Conservation (phyloP, 257 asterid genomes). For the Fraxinus pennsylvanica region DNA sequence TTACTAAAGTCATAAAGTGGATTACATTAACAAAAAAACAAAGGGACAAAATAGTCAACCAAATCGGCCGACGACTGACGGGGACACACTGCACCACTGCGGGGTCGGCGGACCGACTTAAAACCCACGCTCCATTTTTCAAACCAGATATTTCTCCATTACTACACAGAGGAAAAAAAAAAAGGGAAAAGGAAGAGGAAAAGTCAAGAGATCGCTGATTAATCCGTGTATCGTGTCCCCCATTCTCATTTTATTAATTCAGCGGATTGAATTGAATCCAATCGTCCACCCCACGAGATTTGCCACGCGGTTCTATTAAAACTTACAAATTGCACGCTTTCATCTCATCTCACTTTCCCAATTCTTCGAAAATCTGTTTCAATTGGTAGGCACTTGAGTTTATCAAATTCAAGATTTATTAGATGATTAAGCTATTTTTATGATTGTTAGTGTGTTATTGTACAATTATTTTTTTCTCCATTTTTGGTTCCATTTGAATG, state of each 20-base stretch:
- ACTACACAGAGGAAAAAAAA: background rate
- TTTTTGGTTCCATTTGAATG: background rate
- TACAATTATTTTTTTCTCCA: background rate
- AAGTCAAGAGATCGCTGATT: conserved; percentile 47
- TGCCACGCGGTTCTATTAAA: conserved; percentile 37
- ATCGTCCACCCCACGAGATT: conserved; percentile 27
- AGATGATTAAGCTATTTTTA: background rate
- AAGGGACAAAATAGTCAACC: conserved; percentile 38
- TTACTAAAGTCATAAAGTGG: background rate
- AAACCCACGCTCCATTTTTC: background rate
- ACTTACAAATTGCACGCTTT: background rate
- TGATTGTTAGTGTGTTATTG: background rate
- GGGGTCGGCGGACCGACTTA: conserved; percentile 19
- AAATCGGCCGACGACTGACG: conserved; percentile 35
- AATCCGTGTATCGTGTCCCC: conserved; percentile 47
- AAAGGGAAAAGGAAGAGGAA: background rate
- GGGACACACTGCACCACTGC: conserved; percentile 24
- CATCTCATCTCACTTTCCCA: background rate
- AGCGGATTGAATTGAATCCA: conserved; percentile 22
- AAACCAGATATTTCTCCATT: conserved; percentile 17
- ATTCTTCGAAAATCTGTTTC: background rate
- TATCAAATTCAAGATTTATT: background rate
- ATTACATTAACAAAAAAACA: conserved; percentile 19
- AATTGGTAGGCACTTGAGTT: background rate
- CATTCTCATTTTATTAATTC: conserved; percentile 34